Percentiles rank a stretch among this genome's conserved stretches.
Evolutionary conservation across 2,329 filamentous ascomycete species (phyloP).

Genomic region (Penicillium sp.): DNA sequence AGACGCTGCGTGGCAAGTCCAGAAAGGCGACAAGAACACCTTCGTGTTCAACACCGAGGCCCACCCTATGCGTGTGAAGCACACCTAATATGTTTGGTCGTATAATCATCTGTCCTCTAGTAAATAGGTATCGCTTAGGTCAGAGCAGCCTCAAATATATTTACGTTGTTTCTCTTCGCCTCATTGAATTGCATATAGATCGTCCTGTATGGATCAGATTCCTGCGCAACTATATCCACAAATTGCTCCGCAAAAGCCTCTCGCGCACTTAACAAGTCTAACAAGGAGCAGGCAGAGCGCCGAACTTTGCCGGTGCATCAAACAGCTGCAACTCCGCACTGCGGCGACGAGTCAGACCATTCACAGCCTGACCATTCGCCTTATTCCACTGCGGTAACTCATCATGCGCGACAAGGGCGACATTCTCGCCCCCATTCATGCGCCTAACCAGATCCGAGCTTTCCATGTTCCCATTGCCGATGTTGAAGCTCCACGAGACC

Average conservation of each 20-base stretch:
- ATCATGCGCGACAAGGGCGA: constrained; percentile 42
- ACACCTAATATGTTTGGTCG: neutral
- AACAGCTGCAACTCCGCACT: constrained; percentile 48
- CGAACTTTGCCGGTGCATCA: constrained; percentile 15
- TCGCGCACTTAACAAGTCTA: neutral
- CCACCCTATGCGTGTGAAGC: constrained; percentile 48
- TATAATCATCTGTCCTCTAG: neutral
- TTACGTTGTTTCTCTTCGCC: constrained; percentile 8
- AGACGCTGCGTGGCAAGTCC: constrained; percentile 61
- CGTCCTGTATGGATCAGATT: no score
- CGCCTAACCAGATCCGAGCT: constrained; percentile 44
- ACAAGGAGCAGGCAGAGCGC: constrained; percentile 4
- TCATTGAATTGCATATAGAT: no score
- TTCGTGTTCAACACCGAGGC: constrained; percentile 66
- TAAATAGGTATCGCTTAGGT: constrained; percentile 4
- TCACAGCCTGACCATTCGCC: constrained; percentile 40
- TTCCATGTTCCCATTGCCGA: constrained; percentile 46
- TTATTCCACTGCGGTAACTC: constrained; percentile 53
- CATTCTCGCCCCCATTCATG: constrained; percentile 47
- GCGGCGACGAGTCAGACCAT: constrained; percentile 45
- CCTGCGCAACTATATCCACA: no score
- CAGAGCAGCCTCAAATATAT: constrained; percentile 2
- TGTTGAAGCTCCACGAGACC: constrained; percentile 53
- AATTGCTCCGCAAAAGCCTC: neutral
- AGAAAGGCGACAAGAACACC: constrained; percentile 47